Evolutionary conservation across 371 early-diverging fungal species (phyloP).

Genomic region (Scutellospora calospora): DNA sequence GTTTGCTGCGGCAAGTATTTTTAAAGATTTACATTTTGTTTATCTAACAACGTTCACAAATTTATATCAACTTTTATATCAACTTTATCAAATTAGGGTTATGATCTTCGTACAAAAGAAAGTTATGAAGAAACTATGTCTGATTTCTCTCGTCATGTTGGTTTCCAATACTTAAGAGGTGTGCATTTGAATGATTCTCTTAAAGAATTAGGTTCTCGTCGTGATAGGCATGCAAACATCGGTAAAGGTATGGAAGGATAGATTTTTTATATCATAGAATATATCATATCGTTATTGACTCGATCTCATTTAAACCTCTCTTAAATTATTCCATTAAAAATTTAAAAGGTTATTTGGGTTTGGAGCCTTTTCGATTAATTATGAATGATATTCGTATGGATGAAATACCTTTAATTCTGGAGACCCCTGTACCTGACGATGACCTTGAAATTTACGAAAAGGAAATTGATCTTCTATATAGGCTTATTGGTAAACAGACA

Average conservation of each 20-base stretch:
- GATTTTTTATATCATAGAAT: too few species aligned
- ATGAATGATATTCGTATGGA: conserved; percentile 65
- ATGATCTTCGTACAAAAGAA: conserved; percentile 64
- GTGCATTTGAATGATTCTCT: conserved; percentile 77
- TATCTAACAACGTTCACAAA: too few species aligned
- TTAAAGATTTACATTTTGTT: too few species aligned
- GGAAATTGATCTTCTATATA: conserved; percentile 53
- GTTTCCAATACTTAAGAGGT: conserved; percentile 64
- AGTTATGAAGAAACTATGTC: conserved; percentile 62
- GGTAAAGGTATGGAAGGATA: conserved; percentile 59
- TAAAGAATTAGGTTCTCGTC: conserved; percentile 47
- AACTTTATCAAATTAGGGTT: conserved; percentile 49
- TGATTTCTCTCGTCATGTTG: conserved; percentile 63
- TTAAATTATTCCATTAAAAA: too few species aligned
- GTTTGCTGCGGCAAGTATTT: conserved; percentile 61
- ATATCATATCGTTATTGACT: too few species aligned
- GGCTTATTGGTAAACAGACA: conserved; percentile 42
- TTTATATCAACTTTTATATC: neutral
- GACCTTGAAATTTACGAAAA: conserved; percentile 7
- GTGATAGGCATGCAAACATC: conserved; percentile 71
- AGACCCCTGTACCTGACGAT: conserved; percentile 63
- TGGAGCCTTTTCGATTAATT: conserved; percentile 64
- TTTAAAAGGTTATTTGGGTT: conserved; percentile 60
- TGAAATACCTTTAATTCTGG: conserved; percentile 67
- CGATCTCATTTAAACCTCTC: too few species aligned